Percentiles rank a stretch among this genome's conserved stretches.
Conservation (phyloP, 345 rosid genomes). For the Citrus medica region DNA sequence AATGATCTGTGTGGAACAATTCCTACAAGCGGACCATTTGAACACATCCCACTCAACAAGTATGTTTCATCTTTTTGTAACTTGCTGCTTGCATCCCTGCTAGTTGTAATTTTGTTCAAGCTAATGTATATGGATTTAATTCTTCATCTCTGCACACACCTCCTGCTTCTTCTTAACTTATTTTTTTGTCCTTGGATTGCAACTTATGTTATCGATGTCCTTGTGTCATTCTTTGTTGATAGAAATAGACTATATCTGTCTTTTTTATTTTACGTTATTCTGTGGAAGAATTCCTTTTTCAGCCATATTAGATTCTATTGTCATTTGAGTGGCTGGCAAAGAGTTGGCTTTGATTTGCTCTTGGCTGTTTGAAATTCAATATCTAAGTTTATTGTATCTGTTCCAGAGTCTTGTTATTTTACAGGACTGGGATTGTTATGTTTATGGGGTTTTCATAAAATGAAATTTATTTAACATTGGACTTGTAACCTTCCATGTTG, state of each 20-base stretch:
- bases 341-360: neutral
- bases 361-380: neutral
- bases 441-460: neutral
- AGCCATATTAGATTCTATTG: neutral
- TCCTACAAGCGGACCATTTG: slow-evolving; percentile 87
- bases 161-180: neutral
- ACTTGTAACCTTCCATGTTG: neutral
- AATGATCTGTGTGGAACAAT: slow-evolving; percentile 96
- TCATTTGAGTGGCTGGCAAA: neutral
- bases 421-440: neutral
- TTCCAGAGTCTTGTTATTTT: neutral
- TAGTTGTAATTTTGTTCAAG: neutral
- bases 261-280: neutral
- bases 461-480: neutral
- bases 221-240: neutral
- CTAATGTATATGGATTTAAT: neutral
- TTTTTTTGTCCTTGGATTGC: neutral
- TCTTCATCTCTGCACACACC: neutral
- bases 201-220: neutral
- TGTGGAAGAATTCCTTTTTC: neutral
- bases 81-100: neutral
- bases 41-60: slow-evolving; percentile 83
- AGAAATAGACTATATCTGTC: neutral
- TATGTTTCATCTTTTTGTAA: slow-evolving; percentile 28
- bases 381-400: neutral